Evolutionary conservation across 73 alveolate species (phyloP).

Genomic region (Tetrahymena borealis): DNA sequence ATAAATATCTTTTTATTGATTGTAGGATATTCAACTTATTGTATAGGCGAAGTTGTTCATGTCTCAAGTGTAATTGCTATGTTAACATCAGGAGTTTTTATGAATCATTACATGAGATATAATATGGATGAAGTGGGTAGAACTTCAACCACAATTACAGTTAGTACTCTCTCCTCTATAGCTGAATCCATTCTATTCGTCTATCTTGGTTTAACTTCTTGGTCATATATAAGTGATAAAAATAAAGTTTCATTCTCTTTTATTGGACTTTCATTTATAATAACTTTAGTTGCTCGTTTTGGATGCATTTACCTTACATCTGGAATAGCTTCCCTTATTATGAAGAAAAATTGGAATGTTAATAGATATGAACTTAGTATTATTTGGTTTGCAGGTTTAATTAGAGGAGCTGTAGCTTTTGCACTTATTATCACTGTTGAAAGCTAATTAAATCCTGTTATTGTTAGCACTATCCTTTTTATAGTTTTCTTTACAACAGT

Average conservation of each 20-base stretch:
- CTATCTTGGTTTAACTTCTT: slow-evolving; percentile 76
- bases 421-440: slow-evolving; percentile 69
- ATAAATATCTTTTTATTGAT: slow-evolving; percentile 68
- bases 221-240: slow-evolving; percentile 45
- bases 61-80: slow-evolving; percentile 86
- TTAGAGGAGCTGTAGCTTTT: slow-evolving; percentile 95
- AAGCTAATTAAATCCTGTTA: slow-evolving; percentile 5
- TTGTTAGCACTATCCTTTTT: background rate
- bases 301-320: slow-evolving; percentile 64
- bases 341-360: slow-evolving; percentile 46
- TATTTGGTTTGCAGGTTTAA: slow-evolving; percentile 81
- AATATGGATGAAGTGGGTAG: slow-evolving; percentile 69
- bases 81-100: slow-evolving; percentile 76
- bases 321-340: slow-evolving; percentile 37
- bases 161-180: slow-evolving; percentile 71
- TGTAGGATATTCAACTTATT: slow-evolving; percentile 74
- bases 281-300: slow-evolving; percentile 67
- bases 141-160: slow-evolving; percentile 72
- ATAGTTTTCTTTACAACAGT: background rate
- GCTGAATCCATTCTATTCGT: slow-evolving; percentile 92
- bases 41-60: slow-evolving; percentile 69
- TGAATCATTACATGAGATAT: slow-evolving; percentile 82
- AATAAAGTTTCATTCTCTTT: slow-evolving; percentile 51
- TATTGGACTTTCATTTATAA: slow-evolving; percentile 47
- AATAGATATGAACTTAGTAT: slow-evolving; percentile 68